Conservation (phyloP, 139 green algal species). For the Micractinium sp. region DNA sequence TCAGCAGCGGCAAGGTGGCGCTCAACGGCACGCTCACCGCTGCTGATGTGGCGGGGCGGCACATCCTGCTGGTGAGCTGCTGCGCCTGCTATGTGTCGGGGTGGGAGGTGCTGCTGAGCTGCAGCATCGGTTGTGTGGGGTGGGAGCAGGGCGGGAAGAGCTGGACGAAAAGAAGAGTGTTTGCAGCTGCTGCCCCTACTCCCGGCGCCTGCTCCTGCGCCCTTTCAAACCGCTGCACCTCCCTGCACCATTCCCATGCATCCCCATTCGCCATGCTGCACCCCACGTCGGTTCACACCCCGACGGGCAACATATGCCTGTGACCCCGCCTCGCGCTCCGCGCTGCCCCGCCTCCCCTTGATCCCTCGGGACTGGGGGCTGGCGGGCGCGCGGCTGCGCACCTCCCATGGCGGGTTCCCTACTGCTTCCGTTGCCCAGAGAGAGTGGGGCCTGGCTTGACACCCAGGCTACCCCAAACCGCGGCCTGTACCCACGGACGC, state of each 20-base stretch:
- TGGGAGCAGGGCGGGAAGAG: not conserved
- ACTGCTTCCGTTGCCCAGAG: constrained; percentile 60
- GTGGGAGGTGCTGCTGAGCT: not conserved
- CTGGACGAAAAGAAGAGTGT: too few relatives aligned
- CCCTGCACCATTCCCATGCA: too few relatives aligned
- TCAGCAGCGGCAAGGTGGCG: constrained; percentile 41
- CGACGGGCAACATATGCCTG: constrained; percentile 45
- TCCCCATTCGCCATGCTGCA: not conserved
- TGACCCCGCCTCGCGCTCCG: constrained; percentile 25
- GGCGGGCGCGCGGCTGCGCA: not conserved
- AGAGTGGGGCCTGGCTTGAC: constrained; percentile 35
- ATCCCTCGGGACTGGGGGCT: constrained; percentile 7
- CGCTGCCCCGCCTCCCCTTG: not conserved
- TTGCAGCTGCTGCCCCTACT: too few relatives aligned
- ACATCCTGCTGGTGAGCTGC: constrained; percentile 67
- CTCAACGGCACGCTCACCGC: constrained; percentile 22
- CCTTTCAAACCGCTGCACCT: too few relatives aligned
- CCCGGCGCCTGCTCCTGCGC: too few relatives aligned
- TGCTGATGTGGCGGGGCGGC: constrained; percentile 45
- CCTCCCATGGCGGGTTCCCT: constrained; percentile 12
- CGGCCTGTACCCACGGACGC: constrained; percentile 50
- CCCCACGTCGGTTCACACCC: not conserved
- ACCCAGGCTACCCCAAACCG: constrained; percentile 45
- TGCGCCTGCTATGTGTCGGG: not conserved
- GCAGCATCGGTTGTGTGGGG: not conserved